Base-by-base conservation (phyloP, 2,329 filamentous ascomycete genomes). In the Ploettnerulaceae sp. region DNA sequence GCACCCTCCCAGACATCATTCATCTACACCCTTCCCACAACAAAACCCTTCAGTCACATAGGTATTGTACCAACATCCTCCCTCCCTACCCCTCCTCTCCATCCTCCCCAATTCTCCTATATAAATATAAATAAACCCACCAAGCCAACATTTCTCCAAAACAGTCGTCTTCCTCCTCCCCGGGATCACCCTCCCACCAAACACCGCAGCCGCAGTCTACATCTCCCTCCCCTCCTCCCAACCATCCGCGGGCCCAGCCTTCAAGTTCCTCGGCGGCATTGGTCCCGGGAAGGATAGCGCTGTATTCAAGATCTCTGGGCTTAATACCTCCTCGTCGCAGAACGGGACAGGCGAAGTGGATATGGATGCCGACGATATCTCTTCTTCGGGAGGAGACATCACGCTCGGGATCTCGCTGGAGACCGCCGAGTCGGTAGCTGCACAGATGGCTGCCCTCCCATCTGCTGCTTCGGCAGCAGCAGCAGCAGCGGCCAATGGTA, bases 241-340 rank as follows among this genome's bases (percentile, higher is more conserved):
- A n/a, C 17, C 26, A 7, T 6, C 42, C 21, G 24, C 5, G 18
- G 9, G 47, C 7, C 64, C 70, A 24, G 56, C 63, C 5, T 95
- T 95, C 70, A 81, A 77, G 50, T 88, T 98, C 59, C 80, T 97
- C 4, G 93, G 94, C 53, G 93, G 84, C 38, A 82, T 98, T 46
- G 90, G 87, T 1, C 83, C 86, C 26, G 89, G 90, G 47, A 96
- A 96, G 63, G 89, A 93, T 58, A 91, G 85, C 56, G 89, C 90
- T 26, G 86, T 97, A 47, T 96, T 97, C 74, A 89, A 86, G 65
- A 72, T 95, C 54, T 74, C 72, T 38, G 57, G 59, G 1, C 33
- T 60, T 7, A 7, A 7, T 2, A n/a, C 15, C 17, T 28, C 40
- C 8, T 17, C 40, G 11, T 17, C 17, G 5, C n/a, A 11, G 4